A percentile compares a stretch with the other conserved stretches of the same genome.
Evolutionary conservation across 2,329 filamentous ascomycete genomes (phyloP).

Genomic region (Cladosporium austrohemisphaericum): DNA sequence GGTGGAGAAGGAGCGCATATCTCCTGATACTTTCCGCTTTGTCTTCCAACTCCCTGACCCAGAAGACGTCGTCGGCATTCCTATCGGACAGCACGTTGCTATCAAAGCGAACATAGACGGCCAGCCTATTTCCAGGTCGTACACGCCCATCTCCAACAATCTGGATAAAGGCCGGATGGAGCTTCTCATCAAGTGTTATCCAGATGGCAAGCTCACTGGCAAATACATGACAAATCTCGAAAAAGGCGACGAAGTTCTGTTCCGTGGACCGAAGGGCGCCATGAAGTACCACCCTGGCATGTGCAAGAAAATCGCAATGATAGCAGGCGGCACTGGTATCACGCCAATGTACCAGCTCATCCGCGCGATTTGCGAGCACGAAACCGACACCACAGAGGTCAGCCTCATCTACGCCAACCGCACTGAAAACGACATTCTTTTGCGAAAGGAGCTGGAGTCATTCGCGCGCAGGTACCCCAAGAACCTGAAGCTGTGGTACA

Average conservation of each 20-base stretch:
- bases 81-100: conserved; percentile 35
- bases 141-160: conserved; percentile 33
- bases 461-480: conserved; percentile 47
- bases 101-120: conserved; percentile 28
- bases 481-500: conserved; percentile 55
- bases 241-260: conserved; percentile 48
- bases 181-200: conserved; percentile 52
- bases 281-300: conserved; percentile 50
- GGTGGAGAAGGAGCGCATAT: conserved; percentile 19
- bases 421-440: conserved; percentile 57
- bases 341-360: conserved; percentile 62
- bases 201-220: conserved; percentile 43
- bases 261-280: conserved; percentile 56
- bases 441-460: conserved; percentile 54
- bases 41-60: conserved; percentile 27
- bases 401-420: conserved; percentile 59
- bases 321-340: conserved; percentile 52
- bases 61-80: conserved; percentile 30
- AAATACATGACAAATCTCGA: conserved; percentile 46
- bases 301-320: conserved; percentile 51
- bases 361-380: conserved; percentile 60
- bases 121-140: conserved; percentile 21
- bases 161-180: conserved; percentile 44
- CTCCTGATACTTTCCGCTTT: conserved; percentile 26
- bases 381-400: conserved; percentile 55